Evolutionary conservation across 2,329 filamentous ascomycete species (phyloP), one percentile per base, ranked within the genome.

Genomic region (Aspergillus bombycis): DNA sequence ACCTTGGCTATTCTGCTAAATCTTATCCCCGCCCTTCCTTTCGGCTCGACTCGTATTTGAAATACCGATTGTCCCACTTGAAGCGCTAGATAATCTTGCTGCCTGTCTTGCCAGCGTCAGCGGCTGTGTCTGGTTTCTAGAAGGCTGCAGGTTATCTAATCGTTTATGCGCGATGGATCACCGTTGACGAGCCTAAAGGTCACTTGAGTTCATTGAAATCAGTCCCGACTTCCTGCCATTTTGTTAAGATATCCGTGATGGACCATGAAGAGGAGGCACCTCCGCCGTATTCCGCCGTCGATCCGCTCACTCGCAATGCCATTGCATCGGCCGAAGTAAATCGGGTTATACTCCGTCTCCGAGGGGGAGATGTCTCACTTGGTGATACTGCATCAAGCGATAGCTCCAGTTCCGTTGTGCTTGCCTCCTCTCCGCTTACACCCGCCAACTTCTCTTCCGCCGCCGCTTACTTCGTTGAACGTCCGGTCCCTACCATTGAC

Each of bases 241-340:
- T 12, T 36, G 59, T 46, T 55, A 43, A 45, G 53, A 62, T 48
- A 53, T 52, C 67, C 64, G 61, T 62, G 64, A 77, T 77, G 75
- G 74, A 77, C 62, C 68, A 72, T 58, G 77, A 80, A 36, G 78
- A 79, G 59, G 76, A 79, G 60, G 75, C 73, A 64, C 78, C 77
- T 64, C 77, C 79, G 59, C 78, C 79, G 32, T 80, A 80, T 67
- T 77, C 78, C 63, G 72, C 77, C 45, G 72, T 78, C 58, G 79
- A 80, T 62, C 78, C 79, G 45, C 70, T 79, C 58, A 52, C 23
- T 46, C 56, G 68, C 53, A 71, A 69, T 62, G 66, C 58, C 56
- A 58, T 63, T 36, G 66, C 62, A 10, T 57, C 60, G 2, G 61
- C 66, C 14, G 65, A 65, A 52, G 63, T 60, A 60, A 58, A 57